These are phyloP conservation scores for Linderniella brevidens DNA, from an alignment of 257 asterid genomes.

Conservation along the genomic window DNA sequence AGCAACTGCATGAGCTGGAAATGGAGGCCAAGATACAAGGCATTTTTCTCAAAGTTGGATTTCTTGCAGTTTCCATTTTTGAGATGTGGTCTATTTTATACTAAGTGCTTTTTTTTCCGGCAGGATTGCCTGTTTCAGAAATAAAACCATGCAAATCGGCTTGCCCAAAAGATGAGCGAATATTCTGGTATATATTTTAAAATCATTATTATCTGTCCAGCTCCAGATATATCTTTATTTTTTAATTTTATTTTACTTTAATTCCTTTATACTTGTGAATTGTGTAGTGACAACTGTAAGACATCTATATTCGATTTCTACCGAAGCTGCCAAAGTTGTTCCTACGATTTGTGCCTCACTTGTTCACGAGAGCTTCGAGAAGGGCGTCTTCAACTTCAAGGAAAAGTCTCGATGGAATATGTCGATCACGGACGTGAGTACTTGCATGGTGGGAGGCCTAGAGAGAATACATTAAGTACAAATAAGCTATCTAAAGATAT, in stretches of 20 bases:
- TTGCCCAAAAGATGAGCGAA: slow-evolving; percentile 23
- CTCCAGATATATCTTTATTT: background rate
- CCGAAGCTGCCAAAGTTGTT: slow-evolving; percentile 57
- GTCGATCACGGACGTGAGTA: slow-evolving; percentile 15
- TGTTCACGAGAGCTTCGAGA: slow-evolving; percentile 69
- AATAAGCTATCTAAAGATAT: background rate
- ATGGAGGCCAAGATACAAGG: slow-evolving; percentile 59
- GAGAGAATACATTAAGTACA: too few relatives aligned
- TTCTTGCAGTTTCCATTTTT: background rate
- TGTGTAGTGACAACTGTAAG: slow-evolving; percentile 62
- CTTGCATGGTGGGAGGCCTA: slow-evolving; percentile 27
- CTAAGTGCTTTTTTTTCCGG: slow-evolving; percentile 13
- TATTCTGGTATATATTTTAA: slow-evolving; percentile 42
- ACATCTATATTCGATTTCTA: slow-evolving; percentile 59
- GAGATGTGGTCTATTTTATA: slow-evolving; percentile 7
- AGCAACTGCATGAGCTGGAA: slow-evolving; percentile 52
- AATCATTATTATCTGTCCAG: background rate
- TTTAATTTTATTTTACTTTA: background rate
- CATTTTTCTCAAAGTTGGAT: slow-evolving; percentile 6
- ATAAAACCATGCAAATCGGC: slow-evolving; percentile 17
- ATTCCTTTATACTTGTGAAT: slow-evolving; percentile 10
- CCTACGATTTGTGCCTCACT: slow-evolving; percentile 62
- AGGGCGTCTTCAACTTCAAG: slow-evolving; percentile 29
- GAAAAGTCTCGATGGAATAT: slow-evolving; percentile 18
- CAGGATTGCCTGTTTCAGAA: slow-evolving; percentile 43